Percentiles rank a stretch among this genome's conserved stretches.
Conservation (phyloP, 305 asterid genomes). For the Rubia occidens region DNA sequence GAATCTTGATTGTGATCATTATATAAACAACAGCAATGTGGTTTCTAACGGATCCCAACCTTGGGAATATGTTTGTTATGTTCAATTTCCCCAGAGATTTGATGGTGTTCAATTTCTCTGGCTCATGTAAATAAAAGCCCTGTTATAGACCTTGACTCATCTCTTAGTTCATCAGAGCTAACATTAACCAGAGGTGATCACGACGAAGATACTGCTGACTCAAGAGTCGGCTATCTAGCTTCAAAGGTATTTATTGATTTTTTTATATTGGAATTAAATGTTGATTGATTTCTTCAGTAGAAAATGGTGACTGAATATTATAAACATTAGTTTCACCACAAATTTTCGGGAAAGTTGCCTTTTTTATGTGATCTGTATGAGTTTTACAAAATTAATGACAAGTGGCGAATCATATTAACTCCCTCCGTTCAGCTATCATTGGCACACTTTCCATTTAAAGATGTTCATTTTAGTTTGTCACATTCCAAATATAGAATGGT, state of each 20-base stretch:
- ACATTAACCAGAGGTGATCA: conserved; percentile 35
- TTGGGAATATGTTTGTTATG: conserved; percentile 92
- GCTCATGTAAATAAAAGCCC: conserved; percentile 42
- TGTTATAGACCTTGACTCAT: conserved; percentile 55
- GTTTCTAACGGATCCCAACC: conserved; percentile 93
- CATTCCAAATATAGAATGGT: too few relatives aligned
- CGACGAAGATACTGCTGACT: conserved; percentile 74
- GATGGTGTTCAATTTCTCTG: conserved; percentile 66
- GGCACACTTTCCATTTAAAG: too few relatives aligned
- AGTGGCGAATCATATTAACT: not conserved
- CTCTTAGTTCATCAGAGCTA: conserved; percentile 62
- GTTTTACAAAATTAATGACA: not conserved
- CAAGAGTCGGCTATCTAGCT: conserved; percentile 33
- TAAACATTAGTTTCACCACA: not conserved
- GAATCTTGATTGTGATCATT: conserved; percentile 98
- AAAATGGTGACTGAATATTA: conserved; percentile 2
- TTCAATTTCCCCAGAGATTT: conserved; percentile 93
- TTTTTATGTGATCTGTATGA: conserved; percentile 1
- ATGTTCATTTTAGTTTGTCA: too few relatives aligned
- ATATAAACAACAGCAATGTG: conserved; percentile 96
- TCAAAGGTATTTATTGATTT: conserved; percentile 43
- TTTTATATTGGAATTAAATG: not conserved
- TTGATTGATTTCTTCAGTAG: conserved; percentile 1
- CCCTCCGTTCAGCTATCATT: too few relatives aligned
- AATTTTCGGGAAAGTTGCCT: not conserved